phyloP scores from a whole-genome alignment of 352 stramenopile genomes.

The Halophytophthora batemanensis region DNA sequence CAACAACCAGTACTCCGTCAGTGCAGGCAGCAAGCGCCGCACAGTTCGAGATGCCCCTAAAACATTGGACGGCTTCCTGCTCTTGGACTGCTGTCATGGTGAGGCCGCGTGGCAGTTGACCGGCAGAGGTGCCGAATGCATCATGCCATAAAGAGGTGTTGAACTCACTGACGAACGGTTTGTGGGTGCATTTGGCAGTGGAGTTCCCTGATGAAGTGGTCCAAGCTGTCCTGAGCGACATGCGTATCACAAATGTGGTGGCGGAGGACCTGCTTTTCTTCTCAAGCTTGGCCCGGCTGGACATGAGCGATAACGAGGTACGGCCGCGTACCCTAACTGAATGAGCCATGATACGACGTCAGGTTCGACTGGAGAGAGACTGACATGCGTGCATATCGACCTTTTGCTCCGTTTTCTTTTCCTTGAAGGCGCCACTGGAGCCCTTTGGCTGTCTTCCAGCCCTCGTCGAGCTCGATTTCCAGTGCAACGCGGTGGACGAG shows the following conservation, averaged over 20 bases:
- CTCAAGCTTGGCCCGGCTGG: conserved; percentile 59
- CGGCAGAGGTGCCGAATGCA: not conserved
- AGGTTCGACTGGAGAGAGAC: not conserved
- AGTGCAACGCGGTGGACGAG: conserved; percentile 70
- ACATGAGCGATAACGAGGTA: conserved; percentile 86
- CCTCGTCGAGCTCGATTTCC: conserved; percentile 70
- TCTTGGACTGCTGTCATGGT: conserved; percentile 76
- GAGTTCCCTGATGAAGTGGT: conserved; percentile 80
- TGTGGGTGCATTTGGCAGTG: conserved; percentile 26
- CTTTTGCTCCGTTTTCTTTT: not conserved
- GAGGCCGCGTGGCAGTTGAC: conserved; percentile 1
- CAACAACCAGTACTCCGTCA: conserved; percentile 15
- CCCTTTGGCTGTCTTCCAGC: conserved; percentile 64
- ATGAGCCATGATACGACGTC: not conserved
- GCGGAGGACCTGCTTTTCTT: conserved; percentile 79
- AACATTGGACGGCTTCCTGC: conserved; percentile 73
- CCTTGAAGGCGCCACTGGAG: conserved; percentile 46
- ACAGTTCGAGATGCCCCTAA: conserved; percentile 31
- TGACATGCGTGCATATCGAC: not conserved
- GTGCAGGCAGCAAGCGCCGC: conserved; percentile 12
- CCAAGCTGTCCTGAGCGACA: conserved; percentile 55
- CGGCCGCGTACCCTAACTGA: not conserved
- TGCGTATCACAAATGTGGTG: conserved; percentile 62
- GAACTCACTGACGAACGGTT: no score
- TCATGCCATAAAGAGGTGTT: not conserved